Conservation (phyloP, 2,329 filamentous ascomycete genomes). For the Shiraia sp. region DNA sequence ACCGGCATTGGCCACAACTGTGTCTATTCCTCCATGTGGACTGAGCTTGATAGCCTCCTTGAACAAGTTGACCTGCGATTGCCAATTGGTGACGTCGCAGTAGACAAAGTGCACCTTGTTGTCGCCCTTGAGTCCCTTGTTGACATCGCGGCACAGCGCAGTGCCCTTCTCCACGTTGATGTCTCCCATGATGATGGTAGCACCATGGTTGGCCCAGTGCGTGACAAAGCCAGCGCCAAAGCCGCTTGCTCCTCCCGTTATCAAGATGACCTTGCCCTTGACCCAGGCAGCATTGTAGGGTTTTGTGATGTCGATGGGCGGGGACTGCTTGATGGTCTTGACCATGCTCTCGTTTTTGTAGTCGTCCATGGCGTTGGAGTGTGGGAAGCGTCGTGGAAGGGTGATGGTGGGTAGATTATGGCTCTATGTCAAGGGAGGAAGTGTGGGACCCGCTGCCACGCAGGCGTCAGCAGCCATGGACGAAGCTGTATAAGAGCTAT, state of each 20-base stretch:
- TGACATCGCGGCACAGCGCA: conserved; percentile 58
- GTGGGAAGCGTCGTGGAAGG: background rate
- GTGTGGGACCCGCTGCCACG: too few species aligned
- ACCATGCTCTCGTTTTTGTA: conserved; percentile 25
- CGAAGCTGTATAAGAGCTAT: too few species aligned
- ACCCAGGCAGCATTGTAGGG: conserved; percentile 44
- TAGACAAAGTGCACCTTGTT: conserved; percentile 59
- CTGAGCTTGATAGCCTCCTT: conserved; percentile 59
- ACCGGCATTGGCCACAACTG: conserved; percentile 69
- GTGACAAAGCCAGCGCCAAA: conserved; percentile 46
- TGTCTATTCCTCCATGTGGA: conserved; percentile 60
- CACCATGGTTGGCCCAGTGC: conserved; percentile 47
- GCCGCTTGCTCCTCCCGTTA: conserved; percentile 47
- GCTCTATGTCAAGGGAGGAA: too few species aligned
- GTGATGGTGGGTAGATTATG: too few species aligned
- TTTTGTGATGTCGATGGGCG: conserved; percentile 41
- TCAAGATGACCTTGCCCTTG: conserved; percentile 42
- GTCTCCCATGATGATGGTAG: conserved; percentile 67
- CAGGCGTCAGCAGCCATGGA: too few species aligned
- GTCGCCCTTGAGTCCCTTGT: conserved; percentile 45
- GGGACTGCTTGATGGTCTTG: conserved; percentile 39
- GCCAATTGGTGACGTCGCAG: conserved; percentile 69
- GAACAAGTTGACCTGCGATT: conserved; percentile 67
- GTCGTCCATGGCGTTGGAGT: conserved; percentile 21
- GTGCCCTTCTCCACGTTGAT: conserved; percentile 60